Evolutionary conservation across 2,329 filamentous ascomycete genomes (phyloP).

Genomic region (Hymenoscyphus infarciens): DNA sequence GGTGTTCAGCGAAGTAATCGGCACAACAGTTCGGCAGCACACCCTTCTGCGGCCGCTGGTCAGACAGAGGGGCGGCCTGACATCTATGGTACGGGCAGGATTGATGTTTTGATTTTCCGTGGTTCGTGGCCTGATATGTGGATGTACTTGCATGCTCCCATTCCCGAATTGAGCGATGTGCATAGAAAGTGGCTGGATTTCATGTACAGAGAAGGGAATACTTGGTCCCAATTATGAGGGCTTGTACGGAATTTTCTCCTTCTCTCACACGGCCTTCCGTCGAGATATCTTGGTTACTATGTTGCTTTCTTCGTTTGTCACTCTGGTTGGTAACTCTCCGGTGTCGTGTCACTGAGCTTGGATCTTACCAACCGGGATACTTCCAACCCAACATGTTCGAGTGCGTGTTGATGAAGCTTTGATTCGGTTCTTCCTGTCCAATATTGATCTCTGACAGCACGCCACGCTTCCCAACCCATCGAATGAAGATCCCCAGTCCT

Average conservation of each 20-base stretch:
- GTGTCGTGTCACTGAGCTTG: neutral
- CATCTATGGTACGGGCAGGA: neutral
- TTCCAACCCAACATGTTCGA: neutral
- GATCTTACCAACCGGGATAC: neutral
- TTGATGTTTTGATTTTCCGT: neutral
- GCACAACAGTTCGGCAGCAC: no score
- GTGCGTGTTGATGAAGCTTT: no score
- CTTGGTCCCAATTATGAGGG: no score
- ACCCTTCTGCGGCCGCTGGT: no score
- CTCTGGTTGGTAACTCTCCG: neutral
- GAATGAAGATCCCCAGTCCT: no score
- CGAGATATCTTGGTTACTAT: no score
- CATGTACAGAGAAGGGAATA: no score
- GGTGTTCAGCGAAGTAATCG: neutral
- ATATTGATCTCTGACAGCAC: neutral
- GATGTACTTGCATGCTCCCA: constrained; percentile 6
- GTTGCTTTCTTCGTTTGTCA: constrained; percentile 4
- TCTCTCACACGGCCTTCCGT: no score
- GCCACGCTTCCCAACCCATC: neutral
- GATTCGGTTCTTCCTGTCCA: no score
- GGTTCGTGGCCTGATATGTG: neutral
- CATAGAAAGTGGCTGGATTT: neutral
- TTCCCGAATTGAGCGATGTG: constrained; percentile 9
- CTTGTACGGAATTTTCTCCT: no score
- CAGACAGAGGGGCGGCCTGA: no score